These are phyloP conservation scores for Pichia paraexigua DNA, from an alignment of 805 yeast genomes.

Conservation along the genomic window DNA sequence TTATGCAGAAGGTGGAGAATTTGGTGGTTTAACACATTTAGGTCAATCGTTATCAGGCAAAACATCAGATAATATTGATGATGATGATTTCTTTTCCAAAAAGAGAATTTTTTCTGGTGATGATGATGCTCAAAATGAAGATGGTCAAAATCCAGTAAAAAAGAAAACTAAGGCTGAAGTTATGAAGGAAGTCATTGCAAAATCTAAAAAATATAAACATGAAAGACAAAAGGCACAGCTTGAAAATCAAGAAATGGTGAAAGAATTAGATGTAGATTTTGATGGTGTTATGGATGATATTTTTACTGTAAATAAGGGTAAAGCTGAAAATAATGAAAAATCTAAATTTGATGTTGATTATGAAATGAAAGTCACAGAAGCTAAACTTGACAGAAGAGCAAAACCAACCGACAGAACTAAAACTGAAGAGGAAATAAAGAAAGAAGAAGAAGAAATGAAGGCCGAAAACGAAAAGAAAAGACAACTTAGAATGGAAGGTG, in stretches of 20 bases:
- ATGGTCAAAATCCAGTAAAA: conserved; percentile 36
- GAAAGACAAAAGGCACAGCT: conserved; percentile 65
- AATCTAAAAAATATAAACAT: conserved; percentile 68
- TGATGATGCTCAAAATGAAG: conserved; percentile 20
- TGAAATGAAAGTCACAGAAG: conserved; percentile 58
- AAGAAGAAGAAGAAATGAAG: conserved; percentile 53
- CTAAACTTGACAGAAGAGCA: conserved; percentile 64
- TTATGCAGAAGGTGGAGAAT: conserved; percentile 51
- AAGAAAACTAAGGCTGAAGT: conserved; percentile 78
- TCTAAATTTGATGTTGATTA: conserved; percentile 43
- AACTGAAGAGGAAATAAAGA: conserved; percentile 60
- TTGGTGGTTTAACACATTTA: conserved; percentile 64
- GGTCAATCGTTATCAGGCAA: conserved; percentile 53
- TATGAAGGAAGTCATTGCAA: conserved; percentile 78
- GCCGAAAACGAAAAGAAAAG: conserved; percentile 62
- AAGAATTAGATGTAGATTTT: conserved; percentile 65
- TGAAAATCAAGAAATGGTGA: conserved; percentile 49
- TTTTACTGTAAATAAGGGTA: conserved; percentile 22
- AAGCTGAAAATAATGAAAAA: conserved; percentile 25
- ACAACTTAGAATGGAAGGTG: conserved; percentile 66
- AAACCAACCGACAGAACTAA: conserved; percentile 78
- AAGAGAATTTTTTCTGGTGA: conserved; percentile 23
- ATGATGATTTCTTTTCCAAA: conserved; percentile 26
- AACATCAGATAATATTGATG: conserved; percentile 29
- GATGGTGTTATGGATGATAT: conserved; percentile 50